A percentile compares a stretch with the other conserved stretches of the same genome.
These are phyloP conservation scores for Noccaea caerulescens DNA, from an alignment of 345 rosid genomes.

Conservation along the genomic window DNA sequence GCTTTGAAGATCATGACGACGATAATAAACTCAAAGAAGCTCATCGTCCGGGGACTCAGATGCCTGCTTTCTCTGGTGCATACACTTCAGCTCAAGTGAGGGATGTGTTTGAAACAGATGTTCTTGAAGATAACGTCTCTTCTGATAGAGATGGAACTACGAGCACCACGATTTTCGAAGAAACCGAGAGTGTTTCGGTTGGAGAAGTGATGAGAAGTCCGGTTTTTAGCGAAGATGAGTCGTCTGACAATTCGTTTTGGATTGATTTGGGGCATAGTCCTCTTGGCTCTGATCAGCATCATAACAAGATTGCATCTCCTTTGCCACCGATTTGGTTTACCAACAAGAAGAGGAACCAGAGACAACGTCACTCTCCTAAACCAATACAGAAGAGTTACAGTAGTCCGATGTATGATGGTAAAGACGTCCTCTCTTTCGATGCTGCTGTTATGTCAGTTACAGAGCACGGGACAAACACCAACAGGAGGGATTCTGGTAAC, in stretches of 20 bases:
- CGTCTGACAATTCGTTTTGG: constrained; percentile 94
- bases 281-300: constrained; percentile 68
- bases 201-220: constrained; percentile 99
- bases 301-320: constrained; percentile 66
- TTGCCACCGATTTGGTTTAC: constrained; percentile 75
- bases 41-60: constrained; percentile 56
- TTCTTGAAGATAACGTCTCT: constrained; percentile 69
- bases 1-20: constrained; percentile 59
- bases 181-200: constrained; percentile 82
- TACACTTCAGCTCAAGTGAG: constrained; percentile 84
- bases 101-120: constrained; percentile 89
- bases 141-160: constrained; percentile 90
- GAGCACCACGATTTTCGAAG: constrained; percentile 78
- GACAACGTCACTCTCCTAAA: constrained; percentile 47
- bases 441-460: constrained; percentile 70
- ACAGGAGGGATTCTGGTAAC: constrained; percentile 35
- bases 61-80: constrained; percentile 97
- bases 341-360: constrained; percentile 60
- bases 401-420: constrained; percentile 71
- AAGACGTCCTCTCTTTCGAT: constrained; percentile 72
- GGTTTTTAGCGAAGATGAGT: constrained; percentile 90
- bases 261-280: constrained; percentile 98
- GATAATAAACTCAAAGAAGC: constrained; percentile 50
- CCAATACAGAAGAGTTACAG: constrained; percentile 66
- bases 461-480: constrained; percentile 56